Base-by-base conservation (phyloP, 2,329 filamentous ascomycete genomes). In the Colletotrichum sidae region DNA sequence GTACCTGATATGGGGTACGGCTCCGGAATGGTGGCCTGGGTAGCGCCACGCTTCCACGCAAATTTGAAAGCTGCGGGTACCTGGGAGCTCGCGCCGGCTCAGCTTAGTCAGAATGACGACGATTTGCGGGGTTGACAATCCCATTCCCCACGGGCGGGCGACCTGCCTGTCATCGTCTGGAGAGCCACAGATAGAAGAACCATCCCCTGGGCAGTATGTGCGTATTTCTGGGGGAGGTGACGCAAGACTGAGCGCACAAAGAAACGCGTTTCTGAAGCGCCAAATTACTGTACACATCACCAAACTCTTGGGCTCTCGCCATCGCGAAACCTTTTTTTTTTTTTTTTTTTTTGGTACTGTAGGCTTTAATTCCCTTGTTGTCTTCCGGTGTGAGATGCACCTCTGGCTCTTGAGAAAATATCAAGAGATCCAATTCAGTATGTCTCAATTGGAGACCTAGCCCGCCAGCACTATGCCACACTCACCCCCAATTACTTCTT, bases 101-200 rank as follows among this genome's bases (percentile, higher is more conserved):
- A 17, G 49, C 53, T 67, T 67, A 67, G 53, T 67, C 60, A 67
- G 53, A 51, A 67, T 67, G 64, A 67, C 64, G 64, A 67, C 64
- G 64, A 46, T 63, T 67, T 67, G 64, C 60, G 64, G 64, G 64
- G 64, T 67, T 59, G 41, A 41, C 42, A 13, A 41, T 44, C 17
- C 13, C 39, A 34, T 45, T 54, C 53, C 60, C 60, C 59, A 59
- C 60, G 25, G 25, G 25, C 25, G 4, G 25, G 25, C 25, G 25
- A 25, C 25, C 25, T 25, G 25, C 25, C 25, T 25, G 25, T 25
- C 25, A 25, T 25, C 25, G 25, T 25, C 25, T 25, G 25, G 25
- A 25, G 25, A 25, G 25, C 25, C 25, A 25, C 4, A 25, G 25
- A 25, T 4, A 25, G 25, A 25, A 25, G 25, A 25, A 25, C 17